Evolutionary conservation across 2,329 filamentous ascomycete species (phyloP).

Genomic region (Fusarium duplospermum): DNA sequence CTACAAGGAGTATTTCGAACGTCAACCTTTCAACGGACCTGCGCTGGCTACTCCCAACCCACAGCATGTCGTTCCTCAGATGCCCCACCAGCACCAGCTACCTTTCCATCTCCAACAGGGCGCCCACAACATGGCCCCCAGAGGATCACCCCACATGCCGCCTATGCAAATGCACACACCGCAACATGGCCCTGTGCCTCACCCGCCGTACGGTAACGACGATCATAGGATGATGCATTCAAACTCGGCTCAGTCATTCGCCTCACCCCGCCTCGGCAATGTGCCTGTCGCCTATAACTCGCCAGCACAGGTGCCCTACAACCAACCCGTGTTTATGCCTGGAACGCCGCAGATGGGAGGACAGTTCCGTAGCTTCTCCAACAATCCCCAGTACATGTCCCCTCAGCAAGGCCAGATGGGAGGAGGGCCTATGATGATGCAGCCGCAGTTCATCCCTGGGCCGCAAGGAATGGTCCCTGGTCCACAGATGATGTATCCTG

Average conservation of each 20-base stretch:
- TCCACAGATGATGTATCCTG: slow-evolving; percentile 88
- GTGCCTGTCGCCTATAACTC: slow-evolving; percentile 77
- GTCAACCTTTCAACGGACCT: slow-evolving; percentile 65
- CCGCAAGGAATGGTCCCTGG: slow-evolving; percentile 77
- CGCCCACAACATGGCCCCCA: slow-evolving; percentile 73
- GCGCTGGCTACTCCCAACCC: slow-evolving; percentile 76
- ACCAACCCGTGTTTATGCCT: slow-evolving; percentile 79
- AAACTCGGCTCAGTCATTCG: slow-evolving; percentile 84
- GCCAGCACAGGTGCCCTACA: slow-evolving; percentile 76
- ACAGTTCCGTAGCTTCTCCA: slow-evolving; percentile 77
- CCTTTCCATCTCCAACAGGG: slow-evolving; percentile 85
- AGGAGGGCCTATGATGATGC: slow-evolving; percentile 84
- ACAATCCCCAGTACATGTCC: slow-evolving; percentile 76
- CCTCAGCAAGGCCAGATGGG: slow-evolving; percentile 79
- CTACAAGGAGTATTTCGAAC: slow-evolving; percentile 85
- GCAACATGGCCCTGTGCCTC: slow-evolving; percentile 75
- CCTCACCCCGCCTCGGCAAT: slow-evolving; percentile 82
- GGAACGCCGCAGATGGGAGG: slow-evolving; percentile 76
- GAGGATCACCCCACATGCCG: slow-evolving; percentile 79
- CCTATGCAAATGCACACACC: slow-evolving; percentile 82
- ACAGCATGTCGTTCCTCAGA: slow-evolving; percentile 75
- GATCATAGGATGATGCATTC: slow-evolving; percentile 91
- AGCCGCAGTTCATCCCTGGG: slow-evolving; percentile 77
- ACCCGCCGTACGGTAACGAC: slow-evolving; percentile 77
- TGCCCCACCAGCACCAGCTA: slow-evolving; percentile 86